Percentiles rank a stretch among this genome's conserved stretches.
Evolutionary conservation across 2,329 filamentous ascomycete species (phyloP).

Genomic region (Diplodia intermedia): DNA sequence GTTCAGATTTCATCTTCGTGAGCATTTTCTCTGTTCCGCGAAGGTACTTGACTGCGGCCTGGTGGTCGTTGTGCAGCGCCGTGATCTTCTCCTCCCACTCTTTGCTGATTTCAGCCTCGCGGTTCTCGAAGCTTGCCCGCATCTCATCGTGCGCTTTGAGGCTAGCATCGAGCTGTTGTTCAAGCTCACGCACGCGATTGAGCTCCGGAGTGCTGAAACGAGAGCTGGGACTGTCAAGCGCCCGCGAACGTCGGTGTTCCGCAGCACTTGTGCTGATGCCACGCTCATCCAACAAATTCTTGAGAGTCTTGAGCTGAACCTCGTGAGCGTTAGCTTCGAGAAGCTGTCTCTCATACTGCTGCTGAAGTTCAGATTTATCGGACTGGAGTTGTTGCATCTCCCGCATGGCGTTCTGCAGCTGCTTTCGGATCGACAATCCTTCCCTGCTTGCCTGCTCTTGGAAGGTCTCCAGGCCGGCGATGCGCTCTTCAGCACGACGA

Average conservation of each 20-base stretch:
- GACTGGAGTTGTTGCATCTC: constrained; percentile 84
- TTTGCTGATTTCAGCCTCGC: constrained; percentile 85
- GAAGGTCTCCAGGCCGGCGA: constrained; percentile 94
- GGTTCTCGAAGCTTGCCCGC: constrained; percentile 75
- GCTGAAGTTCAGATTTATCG: constrained; percentile 80
- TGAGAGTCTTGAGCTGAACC: constrained; percentile 90
- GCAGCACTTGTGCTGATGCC: constrained; percentile 74
- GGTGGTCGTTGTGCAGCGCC: constrained; percentile 95
- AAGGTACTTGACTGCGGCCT: constrained; percentile 96
- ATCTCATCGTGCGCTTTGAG: constrained; percentile 85
- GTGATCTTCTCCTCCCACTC: constrained; percentile 91
- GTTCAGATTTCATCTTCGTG: constrained; percentile 96
- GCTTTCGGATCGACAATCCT: constrained; percentile 85
- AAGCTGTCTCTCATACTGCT: constrained; percentile 83
- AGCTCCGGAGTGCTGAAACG: constrained; percentile 80
- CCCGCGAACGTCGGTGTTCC: constrained; percentile 72
- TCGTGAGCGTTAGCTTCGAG: constrained; percentile 92
- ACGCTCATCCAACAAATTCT: constrained; percentile 88
- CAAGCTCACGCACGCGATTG: constrained; percentile 79
- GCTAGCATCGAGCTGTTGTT: constrained; percentile 82
- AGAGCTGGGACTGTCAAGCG: constrained; percentile 74
- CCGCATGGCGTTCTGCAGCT: constrained; percentile 82
- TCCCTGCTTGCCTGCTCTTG: constrained; percentile 97
- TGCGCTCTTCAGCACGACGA: constrained; percentile 91
- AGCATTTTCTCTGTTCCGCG: constrained; percentile 99